These are phyloP conservation scores for Lactarius sp. DNA, from an alignment of 768 basidiomycete genomes.

Conservation along the genomic window DNA sequence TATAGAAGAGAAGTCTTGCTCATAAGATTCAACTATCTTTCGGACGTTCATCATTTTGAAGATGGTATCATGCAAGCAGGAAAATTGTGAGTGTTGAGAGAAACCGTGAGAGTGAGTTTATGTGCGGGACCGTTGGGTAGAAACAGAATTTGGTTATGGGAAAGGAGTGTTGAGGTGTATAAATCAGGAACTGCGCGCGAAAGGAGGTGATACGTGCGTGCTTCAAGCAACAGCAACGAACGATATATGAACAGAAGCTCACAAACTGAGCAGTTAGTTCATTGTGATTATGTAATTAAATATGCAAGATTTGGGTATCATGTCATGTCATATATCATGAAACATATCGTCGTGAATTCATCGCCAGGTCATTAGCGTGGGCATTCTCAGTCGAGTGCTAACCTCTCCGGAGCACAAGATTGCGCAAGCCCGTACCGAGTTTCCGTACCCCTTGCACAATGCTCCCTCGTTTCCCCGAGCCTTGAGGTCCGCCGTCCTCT, in stretches of 20 bases:
- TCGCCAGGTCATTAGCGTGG: neutral
- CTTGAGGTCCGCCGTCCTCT: neutral
- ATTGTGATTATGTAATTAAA: constrained; percentile 4
- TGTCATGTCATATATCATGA: neutral
- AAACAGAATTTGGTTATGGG: neutral
- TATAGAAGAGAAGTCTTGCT: constrained; percentile 1
- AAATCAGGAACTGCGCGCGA: too few relatives aligned
- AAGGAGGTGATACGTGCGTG: too few relatives aligned
- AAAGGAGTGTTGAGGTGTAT: too few relatives aligned
- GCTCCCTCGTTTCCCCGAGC: constrained; percentile 15
- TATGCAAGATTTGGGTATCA: neutral
- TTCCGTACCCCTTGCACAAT: constrained; percentile 15
- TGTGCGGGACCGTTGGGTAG: neutral
- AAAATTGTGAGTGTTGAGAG: neutral
- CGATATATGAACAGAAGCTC: too few relatives aligned
- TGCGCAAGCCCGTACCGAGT: constrained; percentile 15
- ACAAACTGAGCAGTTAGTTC: too few relatives aligned
- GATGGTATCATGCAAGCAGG: constrained; percentile 8
- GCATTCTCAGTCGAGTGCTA: neutral
- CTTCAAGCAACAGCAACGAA: too few relatives aligned
- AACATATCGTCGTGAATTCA: neutral
- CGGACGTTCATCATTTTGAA: constrained; percentile 15
- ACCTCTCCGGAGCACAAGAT: constrained; percentile 15
- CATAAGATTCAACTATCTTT: constrained; percentile 17
- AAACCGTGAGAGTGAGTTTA: neutral